Percentiles rank a stretch among this genome's conserved stretches.
Conservation (phyloP, 2,329 filamentous ascomycete species). For the Pyrenochaeta sp. region DNA sequence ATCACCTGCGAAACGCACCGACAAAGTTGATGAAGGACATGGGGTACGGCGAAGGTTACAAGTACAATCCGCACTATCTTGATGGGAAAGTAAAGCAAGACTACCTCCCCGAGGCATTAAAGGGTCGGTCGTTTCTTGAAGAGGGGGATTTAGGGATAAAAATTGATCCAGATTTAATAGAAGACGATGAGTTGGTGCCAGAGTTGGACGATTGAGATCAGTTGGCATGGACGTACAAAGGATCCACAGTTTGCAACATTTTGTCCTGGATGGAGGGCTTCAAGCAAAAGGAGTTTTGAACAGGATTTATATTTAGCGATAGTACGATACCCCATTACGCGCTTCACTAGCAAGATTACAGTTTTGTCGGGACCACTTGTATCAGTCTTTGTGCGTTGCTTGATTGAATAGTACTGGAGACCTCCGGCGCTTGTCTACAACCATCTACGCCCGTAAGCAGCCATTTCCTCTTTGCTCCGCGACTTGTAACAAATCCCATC, state of each 20-base stretch:
- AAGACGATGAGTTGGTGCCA: constrained; percentile 35
- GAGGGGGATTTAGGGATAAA: constrained; percentile 80
- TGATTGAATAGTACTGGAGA: too few species aligned
- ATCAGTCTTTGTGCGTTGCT: too few species aligned
- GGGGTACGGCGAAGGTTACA: constrained; percentile 90
- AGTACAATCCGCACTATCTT: constrained; percentile 92
- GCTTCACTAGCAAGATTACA: neutral
- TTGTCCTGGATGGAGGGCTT: neutral
- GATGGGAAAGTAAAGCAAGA: constrained; percentile 85
- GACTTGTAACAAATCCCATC: too few species aligned
- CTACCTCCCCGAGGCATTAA: constrained; percentile 83
- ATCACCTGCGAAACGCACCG: constrained; percentile 91
- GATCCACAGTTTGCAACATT: neutral
- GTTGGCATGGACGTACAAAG: neutral
- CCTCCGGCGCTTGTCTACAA: too few species aligned
- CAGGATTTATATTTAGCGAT: neutral
- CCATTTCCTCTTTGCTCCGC: neutral
- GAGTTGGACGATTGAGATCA: constrained; percentile 32
- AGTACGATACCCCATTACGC: too few species aligned
- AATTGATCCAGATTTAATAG: constrained; percentile 64
- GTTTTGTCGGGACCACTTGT: too few species aligned
- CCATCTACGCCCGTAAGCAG: too few species aligned
- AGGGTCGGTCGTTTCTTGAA: constrained; percentile 78
- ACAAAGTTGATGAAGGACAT: constrained; percentile 93
- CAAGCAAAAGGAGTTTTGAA: neutral